Conservation (phyloP, 768 basidiomycete genomes). For the Royoungia palumana region DNA sequence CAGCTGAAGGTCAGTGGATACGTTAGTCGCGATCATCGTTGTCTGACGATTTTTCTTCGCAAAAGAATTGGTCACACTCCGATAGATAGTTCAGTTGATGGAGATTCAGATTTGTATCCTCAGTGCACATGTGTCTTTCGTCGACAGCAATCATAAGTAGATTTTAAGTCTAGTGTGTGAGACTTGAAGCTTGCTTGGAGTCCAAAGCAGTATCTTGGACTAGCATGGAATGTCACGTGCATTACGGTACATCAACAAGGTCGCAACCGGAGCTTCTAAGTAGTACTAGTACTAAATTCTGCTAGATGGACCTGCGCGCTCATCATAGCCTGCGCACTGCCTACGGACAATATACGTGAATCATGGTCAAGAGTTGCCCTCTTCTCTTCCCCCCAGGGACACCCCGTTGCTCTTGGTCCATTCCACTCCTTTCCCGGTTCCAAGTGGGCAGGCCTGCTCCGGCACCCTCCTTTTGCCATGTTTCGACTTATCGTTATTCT, state of each 20-base stretch:
- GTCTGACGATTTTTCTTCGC: constrained; percentile 15
- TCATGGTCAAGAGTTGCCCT: neutral
- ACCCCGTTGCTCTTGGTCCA: neutral
- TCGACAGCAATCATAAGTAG: neutral
- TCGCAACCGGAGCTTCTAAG: too few relatives aligned
- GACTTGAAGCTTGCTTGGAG: too few relatives aligned
- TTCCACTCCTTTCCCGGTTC: constrained; percentile 7
- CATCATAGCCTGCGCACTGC: neutral
- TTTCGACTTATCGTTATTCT: neutral
- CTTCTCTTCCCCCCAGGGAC: neutral
- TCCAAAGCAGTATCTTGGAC: too few relatives aligned
- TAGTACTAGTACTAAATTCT: too few relatives aligned
- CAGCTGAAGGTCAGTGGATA: constrained; percentile 63
- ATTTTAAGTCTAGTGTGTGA: neutral
- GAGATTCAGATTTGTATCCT: neutral
- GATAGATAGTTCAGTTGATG: constrained; percentile 36
- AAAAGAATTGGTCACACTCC: constrained; percentile 56
- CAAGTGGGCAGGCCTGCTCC: neutral
- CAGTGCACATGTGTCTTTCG: neutral
- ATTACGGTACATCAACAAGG: too few relatives aligned
- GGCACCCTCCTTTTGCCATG: constrained; percentile 8
- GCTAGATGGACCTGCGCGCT: too few relatives aligned
- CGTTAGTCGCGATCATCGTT: neutral
- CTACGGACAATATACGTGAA: neutral
- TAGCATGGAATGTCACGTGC: too few relatives aligned